Evolutionary conservation across 805 yeast genomes (phyloP).

Genomic region (Yarrowia keelungensis): DNA sequence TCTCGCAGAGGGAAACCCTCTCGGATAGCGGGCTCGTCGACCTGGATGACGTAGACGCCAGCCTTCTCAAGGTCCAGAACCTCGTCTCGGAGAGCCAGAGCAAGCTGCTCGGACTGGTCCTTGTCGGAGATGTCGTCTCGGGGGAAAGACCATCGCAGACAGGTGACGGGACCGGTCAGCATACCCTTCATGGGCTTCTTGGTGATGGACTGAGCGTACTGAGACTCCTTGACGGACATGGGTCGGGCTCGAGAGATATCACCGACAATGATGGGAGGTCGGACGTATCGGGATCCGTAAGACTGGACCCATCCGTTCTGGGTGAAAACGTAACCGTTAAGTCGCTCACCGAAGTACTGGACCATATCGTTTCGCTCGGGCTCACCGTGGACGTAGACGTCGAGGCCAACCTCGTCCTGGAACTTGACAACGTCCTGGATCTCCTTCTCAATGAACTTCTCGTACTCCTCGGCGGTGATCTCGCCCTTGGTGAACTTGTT

Average conservation of each 20-base stretch:
- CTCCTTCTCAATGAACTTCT: conserved; percentile 95
- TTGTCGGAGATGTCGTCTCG: conserved; percentile 95
- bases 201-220: conserved; percentile 97
- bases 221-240: conserved; percentile 99
- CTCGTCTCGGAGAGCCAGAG: conserved; percentile 98
- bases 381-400: conserved; percentile 99
- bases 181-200: conserved; percentile 98
- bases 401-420: conserved; percentile 99
- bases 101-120: conserved; percentile 95
- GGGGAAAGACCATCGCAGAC: conserved; percentile 99
- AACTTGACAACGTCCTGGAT: conserved; percentile 94
- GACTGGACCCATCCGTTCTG: conserved; percentile 99
- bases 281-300: conserved; percentile 99
- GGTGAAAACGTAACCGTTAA: conserved; percentile 98
- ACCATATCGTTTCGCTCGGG: conserved; percentile 99
- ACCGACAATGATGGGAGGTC: conserved; percentile 99
- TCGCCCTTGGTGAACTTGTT: conserved; percentile 98
- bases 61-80: conserved; percentile 98
- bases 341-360: conserved; percentile 99
- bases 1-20: conserved; percentile 99
- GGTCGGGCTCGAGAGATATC: conserved; percentile 98
- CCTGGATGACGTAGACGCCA: conserved; percentile 97
- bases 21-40: conserved; percentile 99
- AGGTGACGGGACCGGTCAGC: conserved; percentile 99
- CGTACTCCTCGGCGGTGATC: conserved; percentile 93